Base-by-base conservation (phyloP, 495 filamentous ascomycete species). In the Symbiotaphrina buchneri region DNA sequence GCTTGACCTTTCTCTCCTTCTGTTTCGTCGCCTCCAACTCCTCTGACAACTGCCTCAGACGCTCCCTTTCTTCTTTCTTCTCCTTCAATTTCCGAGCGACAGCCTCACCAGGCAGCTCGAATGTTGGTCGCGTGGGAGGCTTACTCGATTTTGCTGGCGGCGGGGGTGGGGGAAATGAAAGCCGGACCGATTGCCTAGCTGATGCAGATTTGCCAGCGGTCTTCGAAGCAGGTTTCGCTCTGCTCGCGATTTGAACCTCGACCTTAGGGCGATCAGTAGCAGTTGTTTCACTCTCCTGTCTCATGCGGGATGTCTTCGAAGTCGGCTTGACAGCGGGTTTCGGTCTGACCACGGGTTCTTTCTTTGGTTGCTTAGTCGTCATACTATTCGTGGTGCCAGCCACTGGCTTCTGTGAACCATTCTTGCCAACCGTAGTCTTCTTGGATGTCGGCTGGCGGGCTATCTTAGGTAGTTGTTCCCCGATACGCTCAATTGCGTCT, bases 91-190 rank as follows among this genome's bases (percentile, higher is more conserved):
- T 68, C 6, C 67, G 68, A 15, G 74, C 72, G 20, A 81, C 55
- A 17, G 69, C 74, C 34, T 81, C 77, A 20, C 76, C 74, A 0
- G 74, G 71, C 15, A 84, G 56, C 42, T 73, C 65, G 44, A 81
- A 84, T 11, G 52, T 63, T 7, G 77, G 50, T 19, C 53, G 59
- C 4, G 72, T 76, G 6, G 61, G 61, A 5, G 59, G 45, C 40
- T 70, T 77, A 18, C 47, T 56, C 0, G 72, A 74, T 49, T 73
- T 64, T 38, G 47, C 39, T 49, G 45, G 27, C 37, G 36, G 27
- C 33, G 22, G 23, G 18, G 21, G 31, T 18, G 27, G 27, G 4
- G 11, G 14, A 39, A 23, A 19, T 6, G 39, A 28, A 16, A 61
- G 48, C 41, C 53, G 60, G 8, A 49, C 25, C 13, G 55, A 53